Conservation (phyloP, 164 flowering plant genomes). For the Santalum album region DNA sequence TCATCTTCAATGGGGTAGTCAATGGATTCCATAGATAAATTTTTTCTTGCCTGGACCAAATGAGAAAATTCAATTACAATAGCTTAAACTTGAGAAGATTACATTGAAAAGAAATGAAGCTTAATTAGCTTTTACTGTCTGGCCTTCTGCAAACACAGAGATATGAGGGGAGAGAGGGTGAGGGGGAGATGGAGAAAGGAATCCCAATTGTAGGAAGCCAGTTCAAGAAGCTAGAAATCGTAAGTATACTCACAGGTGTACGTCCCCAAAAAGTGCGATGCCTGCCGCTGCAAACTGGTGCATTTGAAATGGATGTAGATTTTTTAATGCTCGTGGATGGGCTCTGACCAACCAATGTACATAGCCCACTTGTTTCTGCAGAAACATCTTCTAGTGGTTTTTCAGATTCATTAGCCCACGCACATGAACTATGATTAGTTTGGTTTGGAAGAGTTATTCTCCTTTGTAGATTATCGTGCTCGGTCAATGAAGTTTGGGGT, state of each 20-base stretch:
- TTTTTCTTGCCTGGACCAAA: conserved; percentile 60
- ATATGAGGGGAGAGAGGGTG: background rate
- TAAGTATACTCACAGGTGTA: conserved; percentile 52
- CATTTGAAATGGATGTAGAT: conserved; percentile 25
- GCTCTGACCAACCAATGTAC: conserved; percentile 8
- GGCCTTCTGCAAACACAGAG: background rate
- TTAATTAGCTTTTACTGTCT: background rate
- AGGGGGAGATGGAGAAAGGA: too few species aligned
- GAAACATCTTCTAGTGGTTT: conserved; percentile 14
- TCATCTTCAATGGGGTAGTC: conserved; percentile 51
- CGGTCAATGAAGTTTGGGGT: conserved; percentile 16
- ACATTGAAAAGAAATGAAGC: background rate
- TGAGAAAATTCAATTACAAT: background rate
- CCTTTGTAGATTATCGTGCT: conserved; percentile 14
- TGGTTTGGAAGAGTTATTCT: conserved; percentile 5
- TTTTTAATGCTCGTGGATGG: conserved; percentile 13
- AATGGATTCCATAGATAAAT: conserved; percentile 76
- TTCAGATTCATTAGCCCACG: conserved; percentile 11
- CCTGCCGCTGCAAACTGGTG: conserved; percentile 18
- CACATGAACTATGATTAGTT: conserved; percentile 6
- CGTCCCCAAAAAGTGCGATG: conserved; percentile 57
- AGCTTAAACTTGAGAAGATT: background rate
- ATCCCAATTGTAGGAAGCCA: background rate
- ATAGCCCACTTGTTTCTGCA: conserved; percentile 19
- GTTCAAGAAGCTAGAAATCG: background rate